Evolutionary conservation across 2,329 filamentous ascomycete species (phyloP), one percentile per base, ranked within the genome.

Genomic region (Fusarium coicis): DNA sequence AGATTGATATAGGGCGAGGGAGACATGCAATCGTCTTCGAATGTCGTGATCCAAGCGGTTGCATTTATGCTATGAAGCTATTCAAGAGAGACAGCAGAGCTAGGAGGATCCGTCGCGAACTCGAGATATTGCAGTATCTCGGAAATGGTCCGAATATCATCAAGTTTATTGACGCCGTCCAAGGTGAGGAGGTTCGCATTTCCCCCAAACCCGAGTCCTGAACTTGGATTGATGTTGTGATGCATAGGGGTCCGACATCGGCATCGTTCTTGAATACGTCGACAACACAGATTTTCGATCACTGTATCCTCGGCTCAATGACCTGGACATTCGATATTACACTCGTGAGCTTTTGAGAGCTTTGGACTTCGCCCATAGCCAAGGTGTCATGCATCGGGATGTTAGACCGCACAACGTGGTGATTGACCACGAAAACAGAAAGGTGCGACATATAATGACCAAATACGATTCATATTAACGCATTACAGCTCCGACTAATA

Each of bases 21-120:
- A 64, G 68, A 10, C 68, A 69, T 30, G 57, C 56, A 0, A n/a
- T 72, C 4, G 57, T 72, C 1, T 64, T 72, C 3, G 64, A 73
- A 52, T 70, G 64, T 10, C 40, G 19, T 12, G 56, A 46, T 6
- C 23, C 64, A 11, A 40, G 15, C 16, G 44, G 36, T 12, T 28
- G 42, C 21, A 21, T 60, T 9, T 73, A 57, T 4, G 69, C 69
- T 3, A 70, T 72, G 49, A 73, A 72, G 4, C 32, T 68, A 1
- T 72, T 60, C 14, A 73, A 73, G 16, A 49, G 56, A 1, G 64
- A 72, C 4, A 59, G 49, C 2, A 42, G 46, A 16, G 15, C 32
- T 10, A 57, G 57, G 6, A 57, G 57, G 6, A 68, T 66, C 1
- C n/a, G 37, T 2, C 66, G 47, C 7, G 69, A 72, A 32, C 49